These are phyloP conservation scores for Cercospora janseana DNA, from an alignment of 2,329 filamentous ascomycete species.

Conservation along the genomic window DNA sequence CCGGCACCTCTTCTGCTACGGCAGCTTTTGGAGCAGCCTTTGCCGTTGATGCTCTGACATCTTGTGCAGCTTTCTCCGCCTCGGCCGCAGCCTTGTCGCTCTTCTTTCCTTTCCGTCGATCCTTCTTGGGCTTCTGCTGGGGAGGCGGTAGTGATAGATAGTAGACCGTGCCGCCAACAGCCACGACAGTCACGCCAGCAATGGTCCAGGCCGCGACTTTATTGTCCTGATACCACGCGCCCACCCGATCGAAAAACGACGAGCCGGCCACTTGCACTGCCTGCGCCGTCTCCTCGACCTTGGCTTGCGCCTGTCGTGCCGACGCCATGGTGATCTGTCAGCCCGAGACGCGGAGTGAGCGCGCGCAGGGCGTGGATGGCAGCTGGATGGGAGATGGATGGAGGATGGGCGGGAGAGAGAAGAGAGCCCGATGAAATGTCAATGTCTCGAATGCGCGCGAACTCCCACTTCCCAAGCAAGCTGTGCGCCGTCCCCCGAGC, in stretches of 20 bases:
- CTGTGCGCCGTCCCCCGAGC: not conserved
- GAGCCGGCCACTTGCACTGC: slow-evolving; percentile 53
- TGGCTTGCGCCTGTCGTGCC: slow-evolving; percentile 20
- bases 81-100: slow-evolving; percentile 51
- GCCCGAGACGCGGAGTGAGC: not conserved
- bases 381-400: slow-evolving; percentile 11
- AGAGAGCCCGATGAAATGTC: slow-evolving; percentile 6
- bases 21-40: slow-evolving; percentile 32
- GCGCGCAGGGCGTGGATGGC: slow-evolving; percentile 13
- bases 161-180: slow-evolving; percentile 88
- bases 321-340: slow-evolving; percentile 20
- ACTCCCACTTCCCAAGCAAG: slow-evolving; percentile 8
- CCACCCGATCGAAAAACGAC: slow-evolving; percentile 83
- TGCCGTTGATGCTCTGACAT: slow-evolving; percentile 23
- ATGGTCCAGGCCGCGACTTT: slow-evolving; percentile 95
- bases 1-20: slow-evolving; percentile 41
- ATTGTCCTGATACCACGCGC: slow-evolving; percentile 90
- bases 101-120: slow-evolving; percentile 85
- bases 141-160: slow-evolving; percentile 62
- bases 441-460: slow-evolving; percentile 7
- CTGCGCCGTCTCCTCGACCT: slow-evolving; percentile 24
- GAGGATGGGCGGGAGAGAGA: slow-evolving; percentile 1
- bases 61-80: slow-evolving; percentile 28
- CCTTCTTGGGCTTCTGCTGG: slow-evolving; percentile 71
- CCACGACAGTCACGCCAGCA: slow-evolving; percentile 89